Conservation (phyloP, 169 alveolate genomes). For the Eimeria falciformis region DNA sequence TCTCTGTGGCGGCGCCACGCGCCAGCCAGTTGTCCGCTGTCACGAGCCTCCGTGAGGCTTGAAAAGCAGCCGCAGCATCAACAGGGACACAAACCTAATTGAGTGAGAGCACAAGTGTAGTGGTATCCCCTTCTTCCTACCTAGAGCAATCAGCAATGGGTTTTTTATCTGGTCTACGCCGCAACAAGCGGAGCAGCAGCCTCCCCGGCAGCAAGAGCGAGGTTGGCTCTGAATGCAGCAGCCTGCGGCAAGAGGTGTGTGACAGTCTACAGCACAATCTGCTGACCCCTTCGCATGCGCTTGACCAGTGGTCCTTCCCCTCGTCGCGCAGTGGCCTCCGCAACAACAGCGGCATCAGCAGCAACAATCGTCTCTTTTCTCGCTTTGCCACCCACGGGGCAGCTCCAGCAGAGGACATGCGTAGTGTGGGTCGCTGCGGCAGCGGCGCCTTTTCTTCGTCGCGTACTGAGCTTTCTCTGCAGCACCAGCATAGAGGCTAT, state of each 20-base stretch:
- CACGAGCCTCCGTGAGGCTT: conserved; percentile 69
- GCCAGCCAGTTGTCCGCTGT: conserved; percentile 60
- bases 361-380: conserved; percentile 60
- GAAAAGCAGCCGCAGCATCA: not conserved
- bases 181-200: conserved; percentile 68
- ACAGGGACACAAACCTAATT: not conserved
- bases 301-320: conserved; percentile 68
- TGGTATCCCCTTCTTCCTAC: not conserved
- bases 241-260: conserved; percentile 60
- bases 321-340: conserved; percentile 63
- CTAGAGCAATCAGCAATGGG: not conserved
- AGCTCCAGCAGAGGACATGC: conserved; percentile 66
- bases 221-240: conserved; percentile 67
- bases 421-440: conserved; percentile 6
- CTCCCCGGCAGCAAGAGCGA: conserved; percentile 68
- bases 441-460: conserved; percentile 35
- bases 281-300: conserved; percentile 55
- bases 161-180: conserved; percentile 45
- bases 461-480: conserved; percentile 3
- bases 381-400: conserved; percentile 55
- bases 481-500: conserved; percentile 25
- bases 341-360: conserved; percentile 30
- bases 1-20: conserved; percentile 72
- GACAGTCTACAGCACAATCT: conserved; percentile 55
- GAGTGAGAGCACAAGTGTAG: too few relatives aligned